These are phyloP conservation scores for Elsinoe perseae DNA, from an alignment of 2,329 filamentous ascomycete species.

Conservation along the genomic window DNA sequence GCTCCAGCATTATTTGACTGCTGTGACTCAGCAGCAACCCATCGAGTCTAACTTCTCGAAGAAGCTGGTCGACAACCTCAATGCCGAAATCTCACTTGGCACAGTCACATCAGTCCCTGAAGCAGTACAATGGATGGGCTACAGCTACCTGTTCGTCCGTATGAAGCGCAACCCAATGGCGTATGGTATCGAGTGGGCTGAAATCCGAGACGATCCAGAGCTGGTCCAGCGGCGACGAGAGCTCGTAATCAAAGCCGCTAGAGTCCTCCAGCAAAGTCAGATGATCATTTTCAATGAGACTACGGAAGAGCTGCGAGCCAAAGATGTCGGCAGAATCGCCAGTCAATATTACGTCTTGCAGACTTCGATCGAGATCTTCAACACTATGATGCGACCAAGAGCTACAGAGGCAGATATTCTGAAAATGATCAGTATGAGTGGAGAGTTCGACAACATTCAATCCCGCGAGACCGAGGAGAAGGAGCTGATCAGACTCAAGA, in stretches of 20 bases:
- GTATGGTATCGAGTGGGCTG: constrained; percentile 92
- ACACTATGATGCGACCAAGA: constrained; percentile 79
- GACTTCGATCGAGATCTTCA: constrained; percentile 91
- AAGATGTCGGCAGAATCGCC: constrained; percentile 92
- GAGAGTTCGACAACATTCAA: constrained; percentile 96
- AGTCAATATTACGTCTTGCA: constrained; percentile 96
- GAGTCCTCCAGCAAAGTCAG: constrained; percentile 81
- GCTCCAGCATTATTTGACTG: constrained; percentile 79
- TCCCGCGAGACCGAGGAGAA: constrained; percentile 83
- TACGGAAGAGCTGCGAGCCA: constrained; percentile 86
- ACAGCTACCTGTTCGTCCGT: constrained; percentile 93
- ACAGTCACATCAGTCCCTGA: constrained; percentile 93
- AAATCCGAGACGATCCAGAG: constrained; percentile 78
- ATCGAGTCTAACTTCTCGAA: constrained; percentile 96
- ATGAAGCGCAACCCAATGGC: constrained; percentile 88
- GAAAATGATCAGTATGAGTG: constrained; percentile 94
- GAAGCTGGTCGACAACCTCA: constrained; percentile 91
- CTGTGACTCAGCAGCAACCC: constrained; percentile 90
- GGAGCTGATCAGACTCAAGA: constrained; percentile 67
- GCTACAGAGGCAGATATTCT: constrained; percentile 87
- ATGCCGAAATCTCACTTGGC: constrained; percentile 86
- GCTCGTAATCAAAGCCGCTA: constrained; percentile 79
- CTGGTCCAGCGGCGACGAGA: constrained; percentile 79
- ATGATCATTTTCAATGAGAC: constrained; percentile 98
- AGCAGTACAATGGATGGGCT: constrained; percentile 94